These are phyloP conservation scores for Scedosporium minutisporum DNA, from an alignment of 2,329 filamentous ascomycete genomes.

Conservation along the genomic window DNA sequence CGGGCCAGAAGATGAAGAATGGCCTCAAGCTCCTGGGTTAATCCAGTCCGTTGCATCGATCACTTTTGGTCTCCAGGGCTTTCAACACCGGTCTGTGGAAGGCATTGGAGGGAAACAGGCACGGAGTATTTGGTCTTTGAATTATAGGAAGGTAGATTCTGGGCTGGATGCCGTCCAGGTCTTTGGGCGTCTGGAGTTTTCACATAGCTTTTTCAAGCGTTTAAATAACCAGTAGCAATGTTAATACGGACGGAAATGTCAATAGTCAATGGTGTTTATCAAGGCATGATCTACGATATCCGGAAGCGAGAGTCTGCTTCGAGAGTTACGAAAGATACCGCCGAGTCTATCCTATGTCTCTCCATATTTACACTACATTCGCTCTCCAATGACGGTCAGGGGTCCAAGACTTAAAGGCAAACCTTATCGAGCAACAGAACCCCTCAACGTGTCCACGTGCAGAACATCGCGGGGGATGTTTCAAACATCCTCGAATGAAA, in stretches of 20 bases:
- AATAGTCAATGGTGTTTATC: no score
- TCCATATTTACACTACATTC: no score
- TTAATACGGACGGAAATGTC: no score
- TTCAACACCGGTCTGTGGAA: not conserved
- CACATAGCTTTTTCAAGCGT: no score
- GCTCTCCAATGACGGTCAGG: no score
- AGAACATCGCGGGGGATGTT: not conserved
- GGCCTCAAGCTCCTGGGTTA: constrained; percentile 52
- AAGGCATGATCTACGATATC: no score
- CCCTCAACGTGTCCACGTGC: not conserved
- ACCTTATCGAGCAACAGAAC: no score
- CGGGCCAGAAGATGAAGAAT: constrained; percentile 58
- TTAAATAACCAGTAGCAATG: no score
- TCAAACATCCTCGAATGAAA: not conserved
- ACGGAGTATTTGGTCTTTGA: not conserved
- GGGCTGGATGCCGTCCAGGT: not conserved
- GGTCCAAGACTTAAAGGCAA: no score
- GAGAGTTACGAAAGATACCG: no score
- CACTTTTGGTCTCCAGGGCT: not conserved
- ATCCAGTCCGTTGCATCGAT: constrained; percentile 10
- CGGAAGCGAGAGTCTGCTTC: no score
- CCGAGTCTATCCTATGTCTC: no score
- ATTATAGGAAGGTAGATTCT: not conserved
- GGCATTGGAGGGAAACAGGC: not conserved
- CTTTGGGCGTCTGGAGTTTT: not conserved